phyloP scores from a whole-genome alignment of 202 grass and related monocot genomes.

The Thinopyrum obtusiflorum region DNA sequence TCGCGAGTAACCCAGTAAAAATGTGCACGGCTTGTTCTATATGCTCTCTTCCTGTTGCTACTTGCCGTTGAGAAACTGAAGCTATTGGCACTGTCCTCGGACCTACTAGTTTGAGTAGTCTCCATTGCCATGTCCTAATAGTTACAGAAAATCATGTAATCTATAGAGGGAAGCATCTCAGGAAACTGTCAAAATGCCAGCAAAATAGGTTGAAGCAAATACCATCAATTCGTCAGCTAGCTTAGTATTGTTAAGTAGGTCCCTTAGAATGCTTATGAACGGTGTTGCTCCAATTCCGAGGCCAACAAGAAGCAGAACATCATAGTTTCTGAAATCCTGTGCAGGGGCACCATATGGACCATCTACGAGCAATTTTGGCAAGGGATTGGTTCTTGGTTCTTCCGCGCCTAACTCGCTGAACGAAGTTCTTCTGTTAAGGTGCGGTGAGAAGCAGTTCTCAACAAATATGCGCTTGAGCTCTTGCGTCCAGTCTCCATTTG shows the following conservation, averaged over 20 bases:
- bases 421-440: constrained; percentile 54
- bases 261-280: constrained; percentile 95
- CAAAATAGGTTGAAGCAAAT: background rate
- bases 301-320: constrained; percentile 91
- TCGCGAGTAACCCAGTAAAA: constrained; percentile 99
- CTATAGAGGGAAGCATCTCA: no score
- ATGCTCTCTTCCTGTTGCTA: constrained; percentile 75
- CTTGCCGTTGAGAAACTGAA: constrained; percentile 79
- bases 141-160: constrained; percentile 22
- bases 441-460: constrained; percentile 68
- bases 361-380: constrained; percentile 84
- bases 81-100: constrained; percentile 83
- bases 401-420: constrained; percentile 58
- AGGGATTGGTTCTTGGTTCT: constrained; percentile 35
- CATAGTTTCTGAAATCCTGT: constrained; percentile 96
- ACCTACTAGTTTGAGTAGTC: constrained; percentile 89
- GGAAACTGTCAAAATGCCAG: background rate
- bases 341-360: constrained; percentile 93
- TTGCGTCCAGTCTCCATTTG: constrained; percentile 91
- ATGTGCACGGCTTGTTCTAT: constrained; percentile 86
- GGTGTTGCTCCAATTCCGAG: constrained; percentile 95
- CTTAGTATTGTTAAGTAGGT: constrained; percentile 97
- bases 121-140: constrained; percentile 90
- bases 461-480: constrained; percentile 91
- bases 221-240: constrained; percentile 96